Evolutionary conservation across 2,329 filamentous ascomycete species (phyloP).

Genomic region (Paracoccidioides brasiliensis): DNA sequence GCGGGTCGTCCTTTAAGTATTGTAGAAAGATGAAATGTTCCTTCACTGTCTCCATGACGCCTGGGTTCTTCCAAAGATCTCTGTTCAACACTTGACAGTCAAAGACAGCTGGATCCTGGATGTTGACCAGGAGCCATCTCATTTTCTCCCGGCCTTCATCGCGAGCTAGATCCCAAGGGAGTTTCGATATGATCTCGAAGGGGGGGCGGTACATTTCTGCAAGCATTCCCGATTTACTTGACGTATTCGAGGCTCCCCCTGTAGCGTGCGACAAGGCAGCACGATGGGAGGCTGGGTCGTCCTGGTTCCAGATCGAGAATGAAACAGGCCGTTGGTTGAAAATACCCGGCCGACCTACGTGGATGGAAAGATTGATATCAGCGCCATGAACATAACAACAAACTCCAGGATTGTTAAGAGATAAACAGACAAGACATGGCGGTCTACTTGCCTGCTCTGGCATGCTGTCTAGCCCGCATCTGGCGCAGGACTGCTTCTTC

Average conservation of each 20-base stretch:
- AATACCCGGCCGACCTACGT: constrained; percentile 43
- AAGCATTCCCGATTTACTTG: constrained; percentile 61
- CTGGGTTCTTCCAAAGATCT: constrained; percentile 85
- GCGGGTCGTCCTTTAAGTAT: constrained; percentile 72
- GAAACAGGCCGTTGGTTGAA: constrained; percentile 51
- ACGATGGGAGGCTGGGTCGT: constrained; percentile 36
- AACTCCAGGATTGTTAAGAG: neutral
- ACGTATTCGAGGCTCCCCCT: constrained; percentile 51
- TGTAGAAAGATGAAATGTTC: constrained; percentile 96
- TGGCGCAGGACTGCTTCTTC: constrained; percentile 53
- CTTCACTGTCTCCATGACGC: constrained; percentile 63
- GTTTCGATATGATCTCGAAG: constrained; percentile 70
- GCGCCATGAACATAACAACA: neutral
- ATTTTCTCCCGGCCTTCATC: constrained; percentile 72
- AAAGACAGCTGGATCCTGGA: constrained; percentile 87
- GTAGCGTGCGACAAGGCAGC: constrained; percentile 47
- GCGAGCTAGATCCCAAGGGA: constrained; percentile 73
- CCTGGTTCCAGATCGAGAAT: constrained; percentile 46
- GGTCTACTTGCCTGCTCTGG: constrained; percentile 23
- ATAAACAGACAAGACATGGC: neutral
- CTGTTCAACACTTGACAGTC: constrained; percentile 89
- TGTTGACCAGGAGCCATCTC: constrained; percentile 93
- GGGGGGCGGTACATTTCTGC: constrained; percentile 89
- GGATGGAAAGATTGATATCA: constrained; percentile 7
- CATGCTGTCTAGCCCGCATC: constrained; percentile 37